Base-by-base conservation (phyloP, 805 yeast species). In the Komagataella mondaviorum region DNA sequence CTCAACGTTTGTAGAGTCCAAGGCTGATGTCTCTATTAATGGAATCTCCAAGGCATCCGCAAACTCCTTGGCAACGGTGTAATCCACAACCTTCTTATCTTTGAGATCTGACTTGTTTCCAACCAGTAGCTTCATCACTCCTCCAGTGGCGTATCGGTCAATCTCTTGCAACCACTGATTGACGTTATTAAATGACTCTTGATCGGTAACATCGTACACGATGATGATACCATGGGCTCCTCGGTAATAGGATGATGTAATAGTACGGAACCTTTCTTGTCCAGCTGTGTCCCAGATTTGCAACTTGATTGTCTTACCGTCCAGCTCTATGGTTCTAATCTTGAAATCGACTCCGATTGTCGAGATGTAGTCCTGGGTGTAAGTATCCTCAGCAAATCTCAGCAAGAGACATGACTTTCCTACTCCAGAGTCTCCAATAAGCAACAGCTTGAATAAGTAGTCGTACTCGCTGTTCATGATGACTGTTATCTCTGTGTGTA, bases 271-370 rank as follows among this genome's bases (percentile, higher is more conserved):
- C 61, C 99, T 77, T 70, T 93, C 99, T 73, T 93, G 99, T 48
- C 99, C 99, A 10, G 98, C 99, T 52, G 99, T 93, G 67, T 93
- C 99, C 99, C 99, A 93, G 65, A 93, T 91, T 73, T 93, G 99
- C 64, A 93, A 78, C 72, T 93, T 93, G 66, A 93, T 93, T 51
- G 96, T 88, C 75, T 93, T 93, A 57, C 98, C 98, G 61, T 93
- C 97, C 55, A 93, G 76, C 66, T 93, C 98, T 52, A 86, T 85
- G 49, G 93, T 86, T 72, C 89, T 82, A 66, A 85, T 85, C 62
- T 79, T 78, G 76, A 93, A 93, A 68, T 93, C 99, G 51, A 93
- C 98, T 53, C 99, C 99, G 65, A 93, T 93, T 48, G 99, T 93
- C 52, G 96, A 88, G 63, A 93, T 90, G 71, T 91, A 93, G 61